Conservation (phyloP, 1,139 yeast genomes). For the Geotrichum phurueaensis region DNA sequence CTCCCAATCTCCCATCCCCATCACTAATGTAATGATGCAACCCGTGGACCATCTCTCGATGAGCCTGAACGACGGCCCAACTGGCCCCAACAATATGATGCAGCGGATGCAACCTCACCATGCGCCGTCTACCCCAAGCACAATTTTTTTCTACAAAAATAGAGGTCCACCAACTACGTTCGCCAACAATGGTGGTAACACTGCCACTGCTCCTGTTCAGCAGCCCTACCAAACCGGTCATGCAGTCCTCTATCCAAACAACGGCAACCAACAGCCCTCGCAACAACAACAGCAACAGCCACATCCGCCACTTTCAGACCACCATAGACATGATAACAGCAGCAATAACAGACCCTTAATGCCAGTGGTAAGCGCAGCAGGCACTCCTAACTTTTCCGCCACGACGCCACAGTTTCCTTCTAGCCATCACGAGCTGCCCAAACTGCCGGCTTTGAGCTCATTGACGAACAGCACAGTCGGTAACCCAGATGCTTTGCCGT, state of each 20-base stretch:
- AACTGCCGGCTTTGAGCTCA: conserved; percentile 16
- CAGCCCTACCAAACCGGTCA: background rate
- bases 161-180: background rate
- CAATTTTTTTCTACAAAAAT: conserved; percentile 10
- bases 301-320: background rate
- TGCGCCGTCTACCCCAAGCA: conserved; percentile 14
- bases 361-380: conserved; percentile 1
- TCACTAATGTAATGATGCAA: conserved; percentile 17
- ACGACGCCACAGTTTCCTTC: conserved; percentile 13
- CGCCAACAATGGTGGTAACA: background rate
- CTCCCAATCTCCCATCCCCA: conserved; percentile 21
- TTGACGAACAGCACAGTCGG: conserved; percentile 3
- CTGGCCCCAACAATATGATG: conserved; percentile 16
- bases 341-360: background rate
- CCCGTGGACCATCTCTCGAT: background rate
- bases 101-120: conserved; percentile 6
- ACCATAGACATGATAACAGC: background rate
- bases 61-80: conserved; percentile 18
- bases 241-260: background rate
- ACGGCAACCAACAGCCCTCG: conserved; percentile 1
- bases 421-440: conserved; percentile 10
- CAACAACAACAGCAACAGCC: background rate
- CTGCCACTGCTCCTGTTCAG: background rate
- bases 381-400: conserved; percentile 8
- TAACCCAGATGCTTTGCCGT: conserved; percentile 12